These are phyloP conservation scores for Talaromyces adpressus DNA, from an alignment of 495 filamentous ascomycete genomes.

Conservation along the genomic window DNA sequence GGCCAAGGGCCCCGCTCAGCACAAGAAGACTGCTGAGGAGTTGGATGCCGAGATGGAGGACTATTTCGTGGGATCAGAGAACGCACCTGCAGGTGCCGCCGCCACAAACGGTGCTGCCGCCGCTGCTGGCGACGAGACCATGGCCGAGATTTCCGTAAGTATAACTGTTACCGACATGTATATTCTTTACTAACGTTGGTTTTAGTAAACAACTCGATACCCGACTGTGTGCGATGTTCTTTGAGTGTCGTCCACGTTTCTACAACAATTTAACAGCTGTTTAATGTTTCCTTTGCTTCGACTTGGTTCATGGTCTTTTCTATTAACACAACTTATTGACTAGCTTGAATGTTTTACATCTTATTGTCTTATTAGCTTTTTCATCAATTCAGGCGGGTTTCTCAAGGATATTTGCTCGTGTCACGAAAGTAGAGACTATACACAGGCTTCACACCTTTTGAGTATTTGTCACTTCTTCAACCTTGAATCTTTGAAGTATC, in stretches of 20 bases:
- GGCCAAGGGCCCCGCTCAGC: slow-evolving; percentile 48
- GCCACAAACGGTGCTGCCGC: slow-evolving; percentile 33
- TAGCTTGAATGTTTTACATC: background rate
- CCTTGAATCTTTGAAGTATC: too few species aligned
- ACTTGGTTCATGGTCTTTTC: background rate
- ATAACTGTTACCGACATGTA: background rate
- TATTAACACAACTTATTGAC: background rate
- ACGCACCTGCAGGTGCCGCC: slow-evolving; percentile 23
- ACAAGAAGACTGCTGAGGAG: slow-evolving; percentile 89
- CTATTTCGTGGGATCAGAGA: slow-evolving; percentile 56
- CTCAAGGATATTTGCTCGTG: background rate
- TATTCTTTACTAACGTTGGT: background rate
- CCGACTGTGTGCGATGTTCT: background rate
- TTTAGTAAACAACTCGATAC: background rate
- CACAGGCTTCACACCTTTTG: too few species aligned
- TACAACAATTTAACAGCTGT: background rate
- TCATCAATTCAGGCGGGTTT: background rate
- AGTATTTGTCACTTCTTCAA: too few species aligned
- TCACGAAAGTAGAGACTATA: too few species aligned
- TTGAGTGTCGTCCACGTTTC: background rate
- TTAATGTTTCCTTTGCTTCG: background rate
- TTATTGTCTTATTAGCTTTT: background rate
- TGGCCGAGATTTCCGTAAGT: slow-evolving; percentile 48
- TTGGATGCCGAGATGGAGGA: slow-evolving; percentile 92
- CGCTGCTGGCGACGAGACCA: slow-evolving; percentile 37